These are phyloP conservation scores for Amborella trichopoda DNA, from an alignment of 164 flowering plant species.

Conservation along the genomic window DNA sequence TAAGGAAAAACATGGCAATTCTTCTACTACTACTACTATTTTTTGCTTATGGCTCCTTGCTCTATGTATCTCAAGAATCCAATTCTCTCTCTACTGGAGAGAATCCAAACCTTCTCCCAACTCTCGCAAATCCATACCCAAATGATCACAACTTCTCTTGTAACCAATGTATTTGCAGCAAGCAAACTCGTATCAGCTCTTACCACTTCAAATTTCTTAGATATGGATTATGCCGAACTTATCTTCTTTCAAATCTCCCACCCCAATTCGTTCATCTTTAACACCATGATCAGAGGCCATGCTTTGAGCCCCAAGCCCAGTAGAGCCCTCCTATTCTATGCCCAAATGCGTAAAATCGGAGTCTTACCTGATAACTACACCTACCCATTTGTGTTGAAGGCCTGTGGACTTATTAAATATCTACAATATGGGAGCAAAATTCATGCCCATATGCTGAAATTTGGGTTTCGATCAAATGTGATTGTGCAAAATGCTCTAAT, in stretches of 20 bases:
- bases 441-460: conserved; percentile 29
- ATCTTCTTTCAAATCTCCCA: too few species aligned
- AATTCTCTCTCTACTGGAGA: conserved; percentile 19
- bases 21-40: too few species aligned
- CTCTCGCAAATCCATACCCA: conserved; percentile 29
- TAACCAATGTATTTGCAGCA: conserved; percentile 11
- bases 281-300: conserved; percentile 23
- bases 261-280: conserved; percentile 27
- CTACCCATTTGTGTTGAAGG: conserved; percentile 28
- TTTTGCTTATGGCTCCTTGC: too few species aligned
- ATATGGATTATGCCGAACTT: too few species aligned
- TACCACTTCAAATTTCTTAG: too few species aligned
- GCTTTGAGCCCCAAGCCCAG: conserved; percentile 12
- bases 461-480: conserved; percentile 20
- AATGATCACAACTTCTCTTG: conserved; percentile 16
- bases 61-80: conserved; percentile 12
- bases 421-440: conserved; percentile 16
- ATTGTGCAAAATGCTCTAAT: conserved; percentile 29
- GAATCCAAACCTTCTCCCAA: conserved; percentile 12
- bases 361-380: conserved; percentile 20
- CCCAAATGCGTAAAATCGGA: conserved; percentile 11
- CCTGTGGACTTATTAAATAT: conserved; percentile 18
- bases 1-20: too few species aligned
- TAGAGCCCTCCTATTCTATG: conserved; percentile 12
- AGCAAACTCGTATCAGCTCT: conserved; percentile 1